Evolutionary conservation across 1,139 yeast genomes (phyloP).

Genomic region (Blastobotrys aristatus): DNA sequence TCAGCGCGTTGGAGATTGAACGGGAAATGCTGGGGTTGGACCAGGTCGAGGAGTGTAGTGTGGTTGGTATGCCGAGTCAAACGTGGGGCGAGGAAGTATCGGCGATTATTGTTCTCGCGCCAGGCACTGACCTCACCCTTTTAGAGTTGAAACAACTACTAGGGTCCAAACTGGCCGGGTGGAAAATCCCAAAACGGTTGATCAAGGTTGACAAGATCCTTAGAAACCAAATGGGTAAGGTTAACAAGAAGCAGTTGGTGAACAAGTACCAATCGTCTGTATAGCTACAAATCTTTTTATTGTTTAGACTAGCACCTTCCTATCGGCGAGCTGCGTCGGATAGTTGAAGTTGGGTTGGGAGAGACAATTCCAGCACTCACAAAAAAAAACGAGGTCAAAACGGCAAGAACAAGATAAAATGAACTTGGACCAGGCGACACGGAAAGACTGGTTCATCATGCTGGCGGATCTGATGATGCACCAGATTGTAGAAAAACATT

Average conservation of each 20-base stretch:
- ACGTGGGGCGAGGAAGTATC: conserved; percentile 38
- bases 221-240: conserved; percentile 36
- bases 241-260: conserved; percentile 32
- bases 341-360: background rate
- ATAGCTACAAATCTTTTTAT: too few species aligned
- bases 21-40: conserved; percentile 34
- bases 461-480: conserved; percentile 6
- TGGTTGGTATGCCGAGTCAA: conserved; percentile 33
- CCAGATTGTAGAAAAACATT: background rate
- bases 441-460: conserved; percentile 1
- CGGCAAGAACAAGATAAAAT: too few species aligned
- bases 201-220: conserved; percentile 30
- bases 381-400: background rate
- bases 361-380: background rate
- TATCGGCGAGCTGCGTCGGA: too few species aligned
- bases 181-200: conserved; percentile 32
- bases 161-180: conserved; percentile 27
- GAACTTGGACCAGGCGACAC: background rate
- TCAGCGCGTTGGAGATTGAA: conserved; percentile 38
- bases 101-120: conserved; percentile 30
- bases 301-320: too few species aligned
- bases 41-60: conserved; percentile 32
- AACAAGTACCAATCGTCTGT: too few species aligned
- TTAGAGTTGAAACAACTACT: conserved; percentile 27
- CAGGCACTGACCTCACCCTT: conserved; percentile 18